Evolutionary conservation across 176 grass and related monocot species (phyloP).

Genomic region (Dactylis glomerata): DNA sequence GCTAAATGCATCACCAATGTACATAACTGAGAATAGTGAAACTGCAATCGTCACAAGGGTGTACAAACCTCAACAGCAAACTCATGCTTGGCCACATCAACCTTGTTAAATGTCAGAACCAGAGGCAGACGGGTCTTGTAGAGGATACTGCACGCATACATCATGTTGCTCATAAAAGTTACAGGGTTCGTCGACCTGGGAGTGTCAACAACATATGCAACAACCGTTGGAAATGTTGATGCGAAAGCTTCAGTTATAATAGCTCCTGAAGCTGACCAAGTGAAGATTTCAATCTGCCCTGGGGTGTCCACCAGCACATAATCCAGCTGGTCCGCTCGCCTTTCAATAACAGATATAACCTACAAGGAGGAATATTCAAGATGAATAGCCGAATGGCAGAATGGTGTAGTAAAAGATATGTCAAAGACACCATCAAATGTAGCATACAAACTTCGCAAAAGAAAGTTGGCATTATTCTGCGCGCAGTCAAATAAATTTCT

Average conservation of each 20-base stretch:
- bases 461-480: not conserved
- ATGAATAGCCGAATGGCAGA: not conserved
- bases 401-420: not conserved
- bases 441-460: not conserved
- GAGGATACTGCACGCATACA: conserved; percentile 94
- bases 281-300: conserved; percentile 99
- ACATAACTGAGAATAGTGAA: not conserved
- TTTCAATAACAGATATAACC: conserved; percentile 93
- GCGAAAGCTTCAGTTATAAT: conserved; percentile 98
- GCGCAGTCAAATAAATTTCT: not conserved
- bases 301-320: conserved; percentile 95
- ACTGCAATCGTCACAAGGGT: not conserved
- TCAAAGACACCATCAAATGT: not conserved
- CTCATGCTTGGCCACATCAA: conserved; percentile 87
- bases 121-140: conserved; percentile 92
- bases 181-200: conserved; percentile 80
- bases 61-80: conserved; percentile 69
- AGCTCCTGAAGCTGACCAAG: conserved; percentile 97
- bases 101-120: conserved; percentile 85
- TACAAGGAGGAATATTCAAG: conserved; percentile 33
- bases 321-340: conserved; percentile 75
- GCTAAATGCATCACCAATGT: not conserved
- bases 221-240: conserved; percentile 87
- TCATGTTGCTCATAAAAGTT: conserved; percentile 98
- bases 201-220: conserved; percentile 89